Percentiles rank a stretch among this genome's conserved stretches.
phyloP scores from a whole-genome alignment of 352 stramenopile genomes.

The Phytophthora meadii region DNA sequence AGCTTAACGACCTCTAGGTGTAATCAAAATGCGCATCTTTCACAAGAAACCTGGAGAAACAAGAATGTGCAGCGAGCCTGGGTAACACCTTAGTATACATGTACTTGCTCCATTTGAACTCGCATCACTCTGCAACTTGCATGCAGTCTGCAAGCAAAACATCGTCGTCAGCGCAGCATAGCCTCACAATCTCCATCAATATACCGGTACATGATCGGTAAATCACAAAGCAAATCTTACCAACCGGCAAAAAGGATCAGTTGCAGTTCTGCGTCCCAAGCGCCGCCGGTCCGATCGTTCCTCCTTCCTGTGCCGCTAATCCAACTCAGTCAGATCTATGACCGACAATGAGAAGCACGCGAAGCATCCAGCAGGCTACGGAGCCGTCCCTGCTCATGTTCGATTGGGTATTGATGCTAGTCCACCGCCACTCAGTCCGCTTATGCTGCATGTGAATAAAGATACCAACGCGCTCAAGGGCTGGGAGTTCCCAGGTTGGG shows the following conservation, averaged over 20 bases:
- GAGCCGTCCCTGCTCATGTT: conserved; percentile 56
- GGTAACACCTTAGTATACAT: conserved; percentile 15
- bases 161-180: not conserved
- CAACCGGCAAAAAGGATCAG: not conserved
- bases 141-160: no score
- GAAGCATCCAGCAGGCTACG: conserved; percentile 56
- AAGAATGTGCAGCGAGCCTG: not conserved
- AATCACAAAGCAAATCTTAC: not conserved
- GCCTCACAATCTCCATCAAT: not conserved
- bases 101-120: conserved; percentile 7
- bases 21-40: conserved; percentile 2
- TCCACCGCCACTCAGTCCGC: conserved; percentile 64
- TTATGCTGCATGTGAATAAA: conserved; percentile 83
- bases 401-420: conserved; percentile 43
- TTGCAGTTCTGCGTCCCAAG: conserved; percentile 24
- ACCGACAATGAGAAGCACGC: conserved; percentile 43
- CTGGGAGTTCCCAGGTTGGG: conserved; percentile 90
- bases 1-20: conserved; percentile 75
- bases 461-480: conserved; percentile 71
- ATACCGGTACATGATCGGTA: conserved; percentile 21
- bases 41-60: conserved; percentile 1
- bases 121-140: not conserved
- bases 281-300: conserved; percentile 3
- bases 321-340: conserved; percentile 25
- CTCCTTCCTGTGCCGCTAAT: conserved; percentile 5